phyloP scores from a whole-genome alignment of 495 filamentous ascomycete species.

The Talaromyces trachyspermus region DNA sequence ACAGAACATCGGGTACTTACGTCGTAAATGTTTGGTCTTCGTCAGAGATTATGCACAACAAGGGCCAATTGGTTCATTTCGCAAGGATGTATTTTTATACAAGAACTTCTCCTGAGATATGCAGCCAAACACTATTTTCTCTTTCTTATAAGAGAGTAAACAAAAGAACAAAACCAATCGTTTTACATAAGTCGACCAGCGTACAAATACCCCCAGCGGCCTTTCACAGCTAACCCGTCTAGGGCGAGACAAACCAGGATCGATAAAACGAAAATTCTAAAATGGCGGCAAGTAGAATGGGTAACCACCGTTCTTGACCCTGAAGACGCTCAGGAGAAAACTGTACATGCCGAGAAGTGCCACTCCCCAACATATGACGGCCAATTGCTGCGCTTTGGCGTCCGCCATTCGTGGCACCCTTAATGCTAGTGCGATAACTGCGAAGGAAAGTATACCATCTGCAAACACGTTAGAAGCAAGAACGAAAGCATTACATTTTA shows the following conservation, averaged over 20 bases:
- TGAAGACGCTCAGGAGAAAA: constrained; percentile 88
- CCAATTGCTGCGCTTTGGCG: constrained; percentile 67
- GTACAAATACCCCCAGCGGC: neutral
- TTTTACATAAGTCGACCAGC: neutral
- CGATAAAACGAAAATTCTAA: constrained; percentile 23
- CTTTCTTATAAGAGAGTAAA: too few relatives aligned
- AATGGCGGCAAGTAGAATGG: constrained; percentile 92
- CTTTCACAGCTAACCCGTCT: too few relatives aligned
- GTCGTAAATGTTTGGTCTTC: too few relatives aligned
- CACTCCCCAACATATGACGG: constrained; percentile 73
- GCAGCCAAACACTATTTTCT: neutral
- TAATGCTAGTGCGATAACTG: constrained; percentile 78
- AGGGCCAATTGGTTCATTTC: neutral
- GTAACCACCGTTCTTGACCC: constrained; percentile 90
- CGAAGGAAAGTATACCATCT: constrained; percentile 93
- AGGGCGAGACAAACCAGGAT: too few relatives aligned
- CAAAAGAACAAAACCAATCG: neutral
- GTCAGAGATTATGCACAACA: too few relatives aligned
- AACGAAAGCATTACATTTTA: neutral
- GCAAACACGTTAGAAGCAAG: neutral
- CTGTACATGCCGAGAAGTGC: constrained; percentile 81
- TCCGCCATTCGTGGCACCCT: constrained; percentile 86
- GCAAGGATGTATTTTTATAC: neutral
- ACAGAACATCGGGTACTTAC: too few relatives aligned
- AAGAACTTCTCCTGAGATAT: neutral